Evolutionary conservation across 176 grass and related monocot species (phyloP), one percentile per base, ranked within the genome.

Genomic region (Oryza officinalis): DNA sequence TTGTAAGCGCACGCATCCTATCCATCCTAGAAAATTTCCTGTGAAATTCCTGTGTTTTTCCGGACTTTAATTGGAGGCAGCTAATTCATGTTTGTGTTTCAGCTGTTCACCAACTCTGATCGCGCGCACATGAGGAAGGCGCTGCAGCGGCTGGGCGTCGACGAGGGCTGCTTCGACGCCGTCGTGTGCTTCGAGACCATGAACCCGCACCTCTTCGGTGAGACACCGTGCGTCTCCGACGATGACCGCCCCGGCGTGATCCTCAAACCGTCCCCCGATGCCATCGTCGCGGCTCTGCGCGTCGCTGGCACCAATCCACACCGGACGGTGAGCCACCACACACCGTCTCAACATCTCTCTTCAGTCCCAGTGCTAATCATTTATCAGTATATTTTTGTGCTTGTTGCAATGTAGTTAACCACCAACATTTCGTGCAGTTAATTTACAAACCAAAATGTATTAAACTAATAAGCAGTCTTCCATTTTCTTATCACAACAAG

Each of bases 181-280:
- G 88, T 93, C 69, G 87, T 97, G 10, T 97, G 92, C 88, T 98
- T 98, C 87, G 95, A 98, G 92, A 98, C 95, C 65, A 92, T 98
- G 92, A 98, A 98, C 77, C 88, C 88, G 22, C 88, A 91, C 79
- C 88, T 98, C 44, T 98, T 95, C 75, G 72, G 67, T 6, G 81
- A 81, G 22, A 80, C 13, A 13, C 72, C 12, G 27, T 8, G 17
- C 1, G 65, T 2, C 65, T 43, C 23, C 63, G 3, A 6, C 40
- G 83, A 18, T 0, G 78, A 57, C n/a, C 71, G 11, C 3, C 49
- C 84, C 3, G 85, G 25, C 13, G 90, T 94, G 23, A 71, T 94
- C 27, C 41, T 97, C 4, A 97, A 97, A 40, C 95, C 95, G 25
- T 91, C 95, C 20, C 52, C 60, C 22, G 83, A 88, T 12, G 96